Conservation (phyloP, 257 asterid species). For the Anisodus tanguticus region DNA sequence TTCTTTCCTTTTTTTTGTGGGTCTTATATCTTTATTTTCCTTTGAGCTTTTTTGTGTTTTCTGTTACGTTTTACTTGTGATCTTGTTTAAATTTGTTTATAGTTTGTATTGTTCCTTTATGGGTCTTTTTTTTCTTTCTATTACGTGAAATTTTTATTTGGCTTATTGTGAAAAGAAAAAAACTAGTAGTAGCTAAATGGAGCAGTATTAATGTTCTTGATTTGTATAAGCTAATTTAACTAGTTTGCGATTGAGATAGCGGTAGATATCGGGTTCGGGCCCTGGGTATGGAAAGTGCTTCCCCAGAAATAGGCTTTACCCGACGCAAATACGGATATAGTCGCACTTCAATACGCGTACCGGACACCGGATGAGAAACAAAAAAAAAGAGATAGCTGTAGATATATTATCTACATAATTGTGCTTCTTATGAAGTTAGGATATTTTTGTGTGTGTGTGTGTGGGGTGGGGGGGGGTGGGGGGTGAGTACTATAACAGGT, state of each 20-base stretch:
- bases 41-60: neutral
- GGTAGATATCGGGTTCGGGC: too few relatives aligned
- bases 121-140: neutral
- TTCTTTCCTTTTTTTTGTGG: neutral
- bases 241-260: neutral
- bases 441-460: too few relatives aligned
- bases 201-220: neutral
- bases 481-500: too few relatives aligned
- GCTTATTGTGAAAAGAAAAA: neutral
- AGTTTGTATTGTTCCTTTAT: neutral
- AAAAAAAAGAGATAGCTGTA: too few relatives aligned
- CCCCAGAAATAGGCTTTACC: too few relatives aligned
- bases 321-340: too few relatives aligned
- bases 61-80: neutral
- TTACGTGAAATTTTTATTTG: neutral
- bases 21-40: neutral
- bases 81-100: neutral
- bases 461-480: too few relatives aligned
- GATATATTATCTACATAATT: too few relatives aligned
- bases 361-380: too few relatives aligned
- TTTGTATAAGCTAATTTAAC: neutral
- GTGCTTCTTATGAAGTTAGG: too few relatives aligned
- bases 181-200: neutral
- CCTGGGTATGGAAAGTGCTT: too few relatives aligned
- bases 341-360: too few relatives aligned